phyloP scores from a whole-genome alignment of 495 filamentous ascomycete species.

The Hypomontagnella monticulosa region DNA sequence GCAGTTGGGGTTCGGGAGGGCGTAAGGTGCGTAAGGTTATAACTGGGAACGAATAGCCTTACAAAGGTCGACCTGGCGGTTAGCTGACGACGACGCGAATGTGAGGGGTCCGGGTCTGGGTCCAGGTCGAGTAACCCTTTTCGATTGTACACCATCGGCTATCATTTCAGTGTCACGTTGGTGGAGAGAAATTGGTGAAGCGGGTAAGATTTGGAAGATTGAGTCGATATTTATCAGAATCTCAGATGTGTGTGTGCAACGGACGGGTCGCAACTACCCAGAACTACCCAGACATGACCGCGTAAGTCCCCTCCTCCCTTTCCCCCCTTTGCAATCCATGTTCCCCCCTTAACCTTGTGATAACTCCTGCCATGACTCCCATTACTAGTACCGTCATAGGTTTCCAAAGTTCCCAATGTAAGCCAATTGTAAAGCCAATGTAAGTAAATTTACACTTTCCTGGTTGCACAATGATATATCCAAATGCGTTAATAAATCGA shows the following conservation, averaged over 20 bases:
- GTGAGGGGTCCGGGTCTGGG: neutral
- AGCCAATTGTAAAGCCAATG: neutral
- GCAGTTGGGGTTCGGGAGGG: neutral
- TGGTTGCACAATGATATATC: neutral
- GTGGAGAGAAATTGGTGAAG: neutral
- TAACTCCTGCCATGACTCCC: conserved; percentile 14
- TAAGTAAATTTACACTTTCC: conserved; percentile 10
- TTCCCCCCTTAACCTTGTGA: neutral
- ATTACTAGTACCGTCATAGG: neutral
- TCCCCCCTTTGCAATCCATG: no score
- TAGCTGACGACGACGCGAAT: conserved; percentile 8
- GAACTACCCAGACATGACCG: conserved; percentile 26
- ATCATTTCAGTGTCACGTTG: conserved; percentile 12
- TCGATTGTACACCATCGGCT: conserved; percentile 14
- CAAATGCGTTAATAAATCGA: neutral
- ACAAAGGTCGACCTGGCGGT: neutral
- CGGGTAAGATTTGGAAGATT: conserved; percentile 25
- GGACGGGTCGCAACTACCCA: conserved; percentile 16
- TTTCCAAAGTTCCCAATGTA: no score
- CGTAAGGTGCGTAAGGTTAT: conserved; percentile 38
- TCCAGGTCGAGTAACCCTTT: neutral
- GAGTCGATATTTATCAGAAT: conserved; percentile 40
- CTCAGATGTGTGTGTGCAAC: conserved; percentile 11
- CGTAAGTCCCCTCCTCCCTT: conserved; percentile 25
- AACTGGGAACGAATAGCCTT: conserved; percentile 3